Base-by-base conservation (phyloP, 2,329 filamentous ascomycete genomes). In the Colletotrichum coccodes region DNA sequence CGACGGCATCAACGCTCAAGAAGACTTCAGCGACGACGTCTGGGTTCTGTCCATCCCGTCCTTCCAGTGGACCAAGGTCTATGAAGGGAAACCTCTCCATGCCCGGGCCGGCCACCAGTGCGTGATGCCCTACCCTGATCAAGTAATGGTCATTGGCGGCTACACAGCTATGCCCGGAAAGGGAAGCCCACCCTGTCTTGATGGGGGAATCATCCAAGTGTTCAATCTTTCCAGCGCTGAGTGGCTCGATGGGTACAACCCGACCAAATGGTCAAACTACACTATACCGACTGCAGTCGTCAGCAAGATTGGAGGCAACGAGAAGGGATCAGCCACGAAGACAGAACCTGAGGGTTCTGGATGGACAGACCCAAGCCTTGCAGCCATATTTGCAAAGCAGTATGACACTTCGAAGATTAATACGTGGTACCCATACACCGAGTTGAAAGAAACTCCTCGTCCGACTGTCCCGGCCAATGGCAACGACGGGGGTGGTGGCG, bases 41-140 rank as follows among this genome's bases (percentile, higher is more conserved):
- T 96, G 92, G 92, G 91, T 94, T 26, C 82, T 96, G 14, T 93
- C 92, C 0, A 81, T 97, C 6, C 94, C 94, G 0, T 91, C 91
- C 0, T 97, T 97, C 76, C 93, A 89, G 5, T 96, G 94, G 94
- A 91, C 91, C 60, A 81, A 82, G 72, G 75, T 89, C 23, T 79
- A 77, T 21, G 74, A 79, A 0, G 85, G 86, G 76, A 74, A 14
- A 2, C 74, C 60, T 60, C 82, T 52, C 76, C 92, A 79, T 79
- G 91, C 84, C 3, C 87, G 94, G 61, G 88, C 90, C 1, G 93
- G 93, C 0, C 93, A 95, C 76, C 89, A 90, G 42, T 96, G 93
- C 79, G 89, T 94, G 72, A 87, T 88, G 73, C 87, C 88, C 1
- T 95, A 94, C 80, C 91, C 94, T 18, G 90, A 91, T 66, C 93